A percentile compares a stretch with the other conserved stretches of the same genome.
Evolutionary conservation across 2,329 filamentous ascomycete species (phyloP).

Genomic region (Fusarium papillatum): DNA sequence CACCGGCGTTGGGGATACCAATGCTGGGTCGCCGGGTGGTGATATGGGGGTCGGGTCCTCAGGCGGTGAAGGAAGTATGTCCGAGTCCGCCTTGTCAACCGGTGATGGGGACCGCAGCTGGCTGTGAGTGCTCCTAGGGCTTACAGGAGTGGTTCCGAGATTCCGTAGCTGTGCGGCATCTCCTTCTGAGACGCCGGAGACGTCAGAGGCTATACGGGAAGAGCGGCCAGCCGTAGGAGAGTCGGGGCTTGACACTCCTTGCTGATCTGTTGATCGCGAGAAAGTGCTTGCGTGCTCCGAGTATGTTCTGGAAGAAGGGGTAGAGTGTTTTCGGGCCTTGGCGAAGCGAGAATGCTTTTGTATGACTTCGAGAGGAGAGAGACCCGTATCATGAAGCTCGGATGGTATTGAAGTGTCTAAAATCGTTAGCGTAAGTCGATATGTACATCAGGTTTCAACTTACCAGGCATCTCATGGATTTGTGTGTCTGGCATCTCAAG

Average conservation of each 20-base stretch:
- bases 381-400: conserved; percentile 61
- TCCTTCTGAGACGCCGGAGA: conserved; percentile 39
- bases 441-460: conserved; percentile 24
- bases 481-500: conserved; percentile 59
- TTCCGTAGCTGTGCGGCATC: conserved; percentile 37
- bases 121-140: conserved; percentile 30
- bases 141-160: conserved; percentile 29
- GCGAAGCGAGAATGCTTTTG: conserved; percentile 48
- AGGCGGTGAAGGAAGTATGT: conserved; percentile 27
- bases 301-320: conserved; percentile 43
- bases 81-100: conserved; percentile 13
- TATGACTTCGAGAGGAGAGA: conserved; percentile 56
- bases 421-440: conserved; percentile 2
- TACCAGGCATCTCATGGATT: conserved; percentile 64
- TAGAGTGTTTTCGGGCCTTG: conserved; percentile 25
- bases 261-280: conserved; percentile 44
- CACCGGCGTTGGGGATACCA: conserved; percentile 4
- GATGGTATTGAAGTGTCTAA: conserved; percentile 58
- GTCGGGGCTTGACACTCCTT: conserved; percentile 10
- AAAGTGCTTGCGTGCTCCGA: conserved; percentile 46
- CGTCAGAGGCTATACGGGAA: conserved; percentile 36
- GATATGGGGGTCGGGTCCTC: conserved; percentile 21
- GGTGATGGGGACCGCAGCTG: conserved; percentile 18
- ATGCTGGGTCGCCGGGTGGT: background rate
- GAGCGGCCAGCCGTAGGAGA: conserved; percentile 25